These are phyloP conservation scores for Backusella parvicylindrica DNA, from an alignment of 192 early-diverging fungal genomes.

Conservation along the genomic window DNA sequence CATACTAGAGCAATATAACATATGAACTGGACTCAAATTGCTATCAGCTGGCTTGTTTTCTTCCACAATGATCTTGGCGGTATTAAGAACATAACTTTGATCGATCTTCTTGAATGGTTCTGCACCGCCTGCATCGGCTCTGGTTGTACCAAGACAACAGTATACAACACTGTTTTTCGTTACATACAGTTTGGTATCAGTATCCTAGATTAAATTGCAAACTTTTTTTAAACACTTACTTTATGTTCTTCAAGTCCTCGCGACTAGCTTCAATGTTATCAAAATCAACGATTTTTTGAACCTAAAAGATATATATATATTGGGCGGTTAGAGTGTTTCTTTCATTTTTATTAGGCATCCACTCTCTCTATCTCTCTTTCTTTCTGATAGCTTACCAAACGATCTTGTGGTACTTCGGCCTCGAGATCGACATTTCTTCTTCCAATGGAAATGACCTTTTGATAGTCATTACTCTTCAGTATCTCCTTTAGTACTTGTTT, in stretches of 20 bases:
- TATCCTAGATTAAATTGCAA: too few relatives aligned
- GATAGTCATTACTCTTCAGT: slow-evolving; percentile 41
- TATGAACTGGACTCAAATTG: slow-evolving; percentile 42
- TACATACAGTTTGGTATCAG: too few relatives aligned
- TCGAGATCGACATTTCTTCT: slow-evolving; percentile 44
- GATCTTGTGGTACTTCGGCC: slow-evolving; percentile 37
- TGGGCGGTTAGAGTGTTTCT: neutral
- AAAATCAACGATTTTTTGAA: slow-evolving; percentile 71
- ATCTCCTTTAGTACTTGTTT: slow-evolving; percentile 53
- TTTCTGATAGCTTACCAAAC: slow-evolving; percentile 26
- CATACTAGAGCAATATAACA: slow-evolving; percentile 45
- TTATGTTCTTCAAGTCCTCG: slow-evolving; percentile 38
- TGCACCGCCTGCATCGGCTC: slow-evolving; percentile 57
- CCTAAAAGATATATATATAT: slow-evolving; percentile 25
- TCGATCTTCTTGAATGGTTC: slow-evolving; percentile 75
- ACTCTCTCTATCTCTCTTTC: too few relatives aligned
- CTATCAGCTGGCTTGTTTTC: slow-evolving; percentile 38
- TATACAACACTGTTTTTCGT: slow-evolving; percentile 63
- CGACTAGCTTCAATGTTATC: slow-evolving; percentile 56
- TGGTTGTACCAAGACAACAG: slow-evolving; percentile 73
- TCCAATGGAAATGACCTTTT: slow-evolving; percentile 53
- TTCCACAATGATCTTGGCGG: slow-evolving; percentile 56
- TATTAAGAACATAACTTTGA: slow-evolving; percentile 69
- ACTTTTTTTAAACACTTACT: too few relatives aligned
- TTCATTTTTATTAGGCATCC: neutral